Evolutionary conservation across 2,329 filamentous ascomycete genomes (phyloP).

Genomic region (Lasiodiplodia sp.): DNA sequence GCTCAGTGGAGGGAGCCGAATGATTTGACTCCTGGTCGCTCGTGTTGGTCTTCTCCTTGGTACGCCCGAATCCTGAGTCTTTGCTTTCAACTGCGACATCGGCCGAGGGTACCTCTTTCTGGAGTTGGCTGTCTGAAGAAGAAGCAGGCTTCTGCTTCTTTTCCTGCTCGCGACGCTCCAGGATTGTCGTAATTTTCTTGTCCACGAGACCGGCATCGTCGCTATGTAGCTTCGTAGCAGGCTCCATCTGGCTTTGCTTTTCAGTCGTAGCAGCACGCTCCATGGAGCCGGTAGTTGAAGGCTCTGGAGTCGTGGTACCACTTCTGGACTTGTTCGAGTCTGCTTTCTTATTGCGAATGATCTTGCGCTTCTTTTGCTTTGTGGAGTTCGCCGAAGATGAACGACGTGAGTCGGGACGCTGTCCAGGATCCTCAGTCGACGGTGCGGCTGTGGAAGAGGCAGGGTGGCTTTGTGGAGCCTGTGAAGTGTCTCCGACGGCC

Average conservation of each 20-base stretch:
- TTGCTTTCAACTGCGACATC: background rate
- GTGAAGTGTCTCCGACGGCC: background rate
- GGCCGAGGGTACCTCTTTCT: background rate
- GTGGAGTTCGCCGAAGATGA: background rate
- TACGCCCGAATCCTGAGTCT: background rate
- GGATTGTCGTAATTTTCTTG: constrained; percentile 7
- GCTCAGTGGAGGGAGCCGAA: background rate
- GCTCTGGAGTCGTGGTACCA: constrained; percentile 4
- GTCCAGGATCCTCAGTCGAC: background rate
- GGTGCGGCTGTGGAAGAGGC: background rate
- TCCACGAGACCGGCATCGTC: constrained; percentile 14
- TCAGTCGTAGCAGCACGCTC: background rate
- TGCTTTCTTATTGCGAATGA: background rate
- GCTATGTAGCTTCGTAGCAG: no score
- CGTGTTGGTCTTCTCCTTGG: background rate
- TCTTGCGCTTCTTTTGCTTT: background rate
- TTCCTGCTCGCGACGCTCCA: background rate
- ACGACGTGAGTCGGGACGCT: background rate
- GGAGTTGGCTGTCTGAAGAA: background rate
- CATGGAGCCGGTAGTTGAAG: background rate
- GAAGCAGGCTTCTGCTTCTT: background rate
- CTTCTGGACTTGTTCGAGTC: background rate
- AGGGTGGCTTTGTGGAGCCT: background rate
- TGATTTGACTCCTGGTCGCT: background rate
- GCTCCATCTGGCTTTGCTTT: background rate